Percentiles rank a stretch among this genome's conserved stretches.
These are phyloP conservation scores for Irpex sp. DNA, from an alignment of 1,284 basidiomycete genomes.

Conservation along the genomic window DNA sequence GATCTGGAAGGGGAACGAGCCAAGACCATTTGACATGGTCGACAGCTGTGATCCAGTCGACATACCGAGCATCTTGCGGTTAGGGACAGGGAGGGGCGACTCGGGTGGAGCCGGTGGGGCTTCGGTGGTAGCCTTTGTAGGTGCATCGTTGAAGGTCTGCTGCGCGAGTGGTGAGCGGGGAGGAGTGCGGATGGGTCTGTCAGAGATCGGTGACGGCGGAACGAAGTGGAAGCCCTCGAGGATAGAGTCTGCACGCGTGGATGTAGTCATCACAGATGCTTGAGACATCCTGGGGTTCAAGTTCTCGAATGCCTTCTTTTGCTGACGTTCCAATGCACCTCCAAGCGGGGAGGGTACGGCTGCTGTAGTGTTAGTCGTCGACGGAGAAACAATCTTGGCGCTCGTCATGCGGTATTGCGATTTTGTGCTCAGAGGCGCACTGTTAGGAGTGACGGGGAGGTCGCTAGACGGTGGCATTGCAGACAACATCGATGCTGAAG, in stretches of 20 bases:
- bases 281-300: constrained; percentile 51
- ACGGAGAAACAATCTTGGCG: constrained; percentile 52
- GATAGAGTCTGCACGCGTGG: constrained; percentile 73
- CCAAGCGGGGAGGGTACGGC: constrained; percentile 7
- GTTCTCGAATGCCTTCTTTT: constrained; percentile 52
- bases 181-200: constrained; percentile 68
- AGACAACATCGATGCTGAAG: not conserved
- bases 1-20: constrained; percentile 81
- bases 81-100: constrained; percentile 25
- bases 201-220: constrained; percentile 78
- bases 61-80: constrained; percentile 56
- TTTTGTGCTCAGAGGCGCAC: constrained; percentile 30
- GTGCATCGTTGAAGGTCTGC: constrained; percentile 39
- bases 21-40: constrained; percentile 68
- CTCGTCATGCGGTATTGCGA: constrained; percentile 58
- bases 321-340: constrained; percentile 55
- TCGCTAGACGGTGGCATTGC: constrained; percentile 9
- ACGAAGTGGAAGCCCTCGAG: constrained; percentile 83
- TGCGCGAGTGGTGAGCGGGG: constrained; percentile 66
- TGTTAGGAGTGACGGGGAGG: constrained; percentile 25
- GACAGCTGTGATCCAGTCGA: constrained; percentile 71
- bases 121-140: constrained; percentile 12
- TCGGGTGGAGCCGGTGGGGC: not conserved
- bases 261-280: constrained; percentile 64
- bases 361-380: constrained; percentile 23